Conservation (phyloP, 2,329 filamentous ascomycete genomes). For the Podosphaera leucotricha region DNA sequence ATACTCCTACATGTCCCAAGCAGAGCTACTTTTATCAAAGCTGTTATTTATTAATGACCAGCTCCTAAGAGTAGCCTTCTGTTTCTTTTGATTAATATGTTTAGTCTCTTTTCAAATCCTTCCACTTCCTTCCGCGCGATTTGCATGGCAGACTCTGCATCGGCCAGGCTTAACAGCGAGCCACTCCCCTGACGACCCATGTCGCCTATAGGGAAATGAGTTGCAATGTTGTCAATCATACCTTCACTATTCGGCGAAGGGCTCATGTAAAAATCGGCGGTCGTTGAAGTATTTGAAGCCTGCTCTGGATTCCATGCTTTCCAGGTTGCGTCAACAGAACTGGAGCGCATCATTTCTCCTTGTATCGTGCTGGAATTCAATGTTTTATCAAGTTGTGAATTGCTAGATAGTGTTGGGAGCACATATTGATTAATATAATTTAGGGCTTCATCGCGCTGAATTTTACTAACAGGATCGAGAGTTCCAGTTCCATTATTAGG, state of each 20-base stretch:
- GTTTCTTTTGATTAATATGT: conserved; percentile 36
- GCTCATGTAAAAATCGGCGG: conserved; percentile 6
- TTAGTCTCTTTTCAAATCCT: conserved; percentile 35
- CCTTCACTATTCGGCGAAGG: conserved; percentile 9
- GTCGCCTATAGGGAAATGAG: conserved; percentile 13
- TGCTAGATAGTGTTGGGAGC: conserved; percentile 22
- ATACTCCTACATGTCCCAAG: not conserved
- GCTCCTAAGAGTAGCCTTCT: conserved; percentile 24
- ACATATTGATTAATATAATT: conserved; percentile 48
- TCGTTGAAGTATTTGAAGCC: conserved; percentile 1
- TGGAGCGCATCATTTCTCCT: conserved; percentile 9
- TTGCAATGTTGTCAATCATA: conserved; percentile 15
- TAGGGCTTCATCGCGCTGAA: conserved; percentile 41
- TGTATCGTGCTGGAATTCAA: conserved; percentile 14
- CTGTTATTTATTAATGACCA: conserved; percentile 11
- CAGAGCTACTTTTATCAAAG: not conserved
- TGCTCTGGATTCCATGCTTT: conserved; percentile 11
- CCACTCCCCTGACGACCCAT: conserved; percentile 11
- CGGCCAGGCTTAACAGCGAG: conserved; percentile 35
- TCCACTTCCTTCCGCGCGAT: conserved; percentile 33
- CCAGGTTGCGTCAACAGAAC: conserved; percentile 11
- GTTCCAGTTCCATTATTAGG: conserved; percentile 15
- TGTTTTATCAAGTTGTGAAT: conserved; percentile 16
- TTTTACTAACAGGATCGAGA: conserved; percentile 37
- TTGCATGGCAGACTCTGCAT: conserved; percentile 31